Evolutionary conservation across 257 asterid genomes (phyloP), one percentile per base, ranked within the genome.

Genomic region (Petrea volubilis): DNA sequence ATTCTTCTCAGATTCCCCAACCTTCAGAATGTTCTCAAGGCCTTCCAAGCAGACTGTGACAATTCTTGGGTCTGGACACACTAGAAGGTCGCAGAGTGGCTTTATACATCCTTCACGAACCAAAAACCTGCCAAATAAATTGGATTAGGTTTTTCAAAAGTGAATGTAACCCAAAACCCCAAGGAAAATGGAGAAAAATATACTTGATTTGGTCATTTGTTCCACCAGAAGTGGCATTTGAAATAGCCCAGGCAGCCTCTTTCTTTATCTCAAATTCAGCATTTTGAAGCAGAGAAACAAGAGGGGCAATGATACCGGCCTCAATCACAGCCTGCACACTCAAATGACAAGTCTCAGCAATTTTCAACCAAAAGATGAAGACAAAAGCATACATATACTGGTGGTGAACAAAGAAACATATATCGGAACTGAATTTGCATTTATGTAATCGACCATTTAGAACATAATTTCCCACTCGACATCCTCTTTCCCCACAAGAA

Each of bases 201-300:
- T 83, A 80, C 88, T 81, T 83, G 81, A 80, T 83, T 66, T 80
- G 86, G 43, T 78, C 88, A 46, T 71, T 70, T 61, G 84, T 78
- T 72, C 88, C 88, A 51, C 86, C 86, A 64, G 83, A 80, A 20
- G 83, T 79, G 52, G 87, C 85, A 77, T 79, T 79, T 27, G 81
- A 83, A 47, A 83, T 77, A 63, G 81, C 83, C 85, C 87, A 83
- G 31, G 87, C 78, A 57, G 97, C 82, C 76, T 82, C 84, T 79
- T 82, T 82, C 81, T 83, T 77, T 56, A 83, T 83, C 74, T 79
- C 83, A 33, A 80, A 78, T 73, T 84, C 88, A 12, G 86, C 88
- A 78, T 51, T 78, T 67, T 80, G 84, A 73, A 84, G 86, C 59
- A 78, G 71, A 15, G 15, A 23, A 50, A 84, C 70, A 17, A 81